Evolutionary conservation across 1,284 basidiomycete genomes (phyloP).

Genomic region (Inonotus obliquus): DNA sequence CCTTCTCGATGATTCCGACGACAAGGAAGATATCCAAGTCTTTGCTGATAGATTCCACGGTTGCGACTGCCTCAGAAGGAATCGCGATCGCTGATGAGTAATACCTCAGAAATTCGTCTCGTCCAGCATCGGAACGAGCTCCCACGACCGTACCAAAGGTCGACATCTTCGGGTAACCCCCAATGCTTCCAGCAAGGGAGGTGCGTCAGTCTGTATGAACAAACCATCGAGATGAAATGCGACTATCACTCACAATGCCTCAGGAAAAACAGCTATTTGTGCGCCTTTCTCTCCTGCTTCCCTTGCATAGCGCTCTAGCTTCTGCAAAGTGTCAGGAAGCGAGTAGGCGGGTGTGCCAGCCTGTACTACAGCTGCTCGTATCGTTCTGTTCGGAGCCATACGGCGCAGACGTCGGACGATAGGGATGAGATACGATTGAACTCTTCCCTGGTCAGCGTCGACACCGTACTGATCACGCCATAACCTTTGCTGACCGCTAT

Average conservation of each 20-base stretch:
- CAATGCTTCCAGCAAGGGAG: conserved; percentile 39
- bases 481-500: background rate
- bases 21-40: conserved; percentile 56
- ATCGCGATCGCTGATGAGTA: conserved; percentile 52
- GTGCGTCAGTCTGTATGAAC: conserved; percentile 17
- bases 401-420: too few species aligned
- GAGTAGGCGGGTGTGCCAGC: conserved; percentile 50
- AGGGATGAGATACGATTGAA: background rate
- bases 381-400: conserved; percentile 15
- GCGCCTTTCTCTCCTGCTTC: conserved; percentile 39
- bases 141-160: conserved; percentile 58
- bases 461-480: background rate
- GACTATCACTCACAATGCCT: conserved; percentile 54
- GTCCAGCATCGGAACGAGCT: conserved; percentile 45
- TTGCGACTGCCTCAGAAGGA: conserved; percentile 44
- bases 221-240: background rate
- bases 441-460: background rate
- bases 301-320: conserved; percentile 50
- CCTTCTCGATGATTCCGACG: conserved; percentile 65
- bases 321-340: conserved; percentile 49
- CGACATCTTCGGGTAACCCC: conserved; percentile 63
- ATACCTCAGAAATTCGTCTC: conserved; percentile 59
- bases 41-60: conserved; percentile 48
- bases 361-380: conserved; percentile 51
- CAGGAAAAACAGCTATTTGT: conserved; percentile 65